Evolutionary conservation across 257 asterid species (phyloP), one percentile per base, ranked within the genome.

Genomic region (Marsdenia floribunda): DNA sequence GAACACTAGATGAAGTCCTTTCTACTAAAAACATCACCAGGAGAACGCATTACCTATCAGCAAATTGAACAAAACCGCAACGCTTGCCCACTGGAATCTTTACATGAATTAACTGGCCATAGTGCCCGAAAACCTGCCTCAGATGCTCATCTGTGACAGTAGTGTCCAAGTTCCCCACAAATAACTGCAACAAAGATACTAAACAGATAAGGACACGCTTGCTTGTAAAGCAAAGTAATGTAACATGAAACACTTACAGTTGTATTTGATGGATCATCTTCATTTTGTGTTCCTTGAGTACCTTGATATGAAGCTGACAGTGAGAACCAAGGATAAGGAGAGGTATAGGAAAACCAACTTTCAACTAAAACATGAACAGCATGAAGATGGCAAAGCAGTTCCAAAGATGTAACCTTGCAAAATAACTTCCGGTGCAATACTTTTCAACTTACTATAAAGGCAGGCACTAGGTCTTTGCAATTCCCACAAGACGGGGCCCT

Each of bases 131-230:
- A 21, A 92, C 89, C 80, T 86, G 96, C 82, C 87, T 89, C 88
- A 92, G 77, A 85, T 84, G 89, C 26, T 92, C 98, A 21, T 92
- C 98, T 6, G 96, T 77, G 49, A 92, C 96, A 77, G 42, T 90
- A 10, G 93, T n/a, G 79, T 93, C 98, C 90, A 93, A 82, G 79
- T 90, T 90, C 77, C 98, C 98, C 72, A 93, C 97, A 85, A 93
- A 93, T 60, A 93, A 85, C 98, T 93, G 91, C 80, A 82, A 78
- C 72, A 69, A 68, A 69, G 55, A 12, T 2, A 5, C 53, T 50
- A 61, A 72, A 38, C 19, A 6, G n/a, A 26, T 75, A 53, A 82
- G 70, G 18, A 74, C 10, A 38, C 1, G 37, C 49, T 22, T 9
- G 21, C 2, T 38, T 21, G 19, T 6, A 38, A 22, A 37, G 37